A percentile compares a stretch with the other conserved stretches of the same genome.
Conservation (phyloP, 2,329 filamentous ascomycete genomes). For the Neurospora crassa region DNA sequence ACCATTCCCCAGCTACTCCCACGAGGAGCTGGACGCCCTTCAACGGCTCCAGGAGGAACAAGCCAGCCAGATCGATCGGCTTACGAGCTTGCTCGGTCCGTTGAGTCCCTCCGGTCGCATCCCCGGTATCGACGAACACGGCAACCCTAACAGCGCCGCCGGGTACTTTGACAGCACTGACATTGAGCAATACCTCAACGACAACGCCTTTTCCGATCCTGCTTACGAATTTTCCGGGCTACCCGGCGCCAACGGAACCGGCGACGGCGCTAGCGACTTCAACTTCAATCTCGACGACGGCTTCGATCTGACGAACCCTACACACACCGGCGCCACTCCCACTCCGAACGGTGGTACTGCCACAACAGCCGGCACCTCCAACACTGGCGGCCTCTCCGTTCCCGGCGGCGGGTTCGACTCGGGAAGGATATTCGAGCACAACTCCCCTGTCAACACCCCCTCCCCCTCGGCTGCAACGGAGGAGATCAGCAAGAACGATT, state of each 20-base stretch:
- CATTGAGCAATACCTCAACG: constrained; percentile 39
- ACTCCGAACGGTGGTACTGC: constrained; percentile 13
- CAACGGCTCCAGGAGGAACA: constrained; percentile 73
- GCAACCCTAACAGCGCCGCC: constrained; percentile 18
- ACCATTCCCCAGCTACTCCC: constrained; percentile 27
- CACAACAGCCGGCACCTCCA: not conserved
- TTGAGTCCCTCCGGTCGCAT: constrained; percentile 73
- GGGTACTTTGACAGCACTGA: constrained; percentile 31
- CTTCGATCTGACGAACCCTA: constrained; percentile 7
- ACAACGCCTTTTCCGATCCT: constrained; percentile 27
- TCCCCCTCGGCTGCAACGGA: constrained; percentile 39
- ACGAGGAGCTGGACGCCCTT: constrained; percentile 67
- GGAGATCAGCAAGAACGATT: constrained; percentile 37
- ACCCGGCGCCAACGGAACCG: not conserved
- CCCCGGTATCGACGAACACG: constrained; percentile 50
- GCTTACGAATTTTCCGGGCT: not conserved
- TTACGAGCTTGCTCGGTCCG: constrained; percentile 66
- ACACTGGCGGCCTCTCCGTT: not conserved
- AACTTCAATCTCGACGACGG: constrained; percentile 38
- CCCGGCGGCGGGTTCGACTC: constrained; percentile 7
- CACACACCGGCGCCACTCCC: not conserved
- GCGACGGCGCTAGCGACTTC: constrained; percentile 31
- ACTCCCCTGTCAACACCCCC: constrained; percentile 25
- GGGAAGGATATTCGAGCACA: constrained; percentile 13
- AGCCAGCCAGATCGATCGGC: constrained; percentile 62